phyloP scores from a whole-genome alignment of 179 eudicot species.

The Silene noctiflora region DNA sequence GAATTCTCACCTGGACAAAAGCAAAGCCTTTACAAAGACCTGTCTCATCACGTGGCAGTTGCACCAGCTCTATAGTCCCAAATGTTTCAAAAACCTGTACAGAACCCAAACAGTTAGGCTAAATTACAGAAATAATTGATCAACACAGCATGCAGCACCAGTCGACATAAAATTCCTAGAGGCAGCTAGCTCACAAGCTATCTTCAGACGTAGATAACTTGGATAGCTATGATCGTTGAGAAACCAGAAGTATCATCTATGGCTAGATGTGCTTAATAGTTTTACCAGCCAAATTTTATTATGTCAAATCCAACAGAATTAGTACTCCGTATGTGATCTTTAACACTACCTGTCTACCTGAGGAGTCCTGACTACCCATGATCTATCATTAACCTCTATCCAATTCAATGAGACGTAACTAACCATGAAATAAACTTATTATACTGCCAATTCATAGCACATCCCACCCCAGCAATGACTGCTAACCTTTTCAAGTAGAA shows the following conservation, averaged over 20 bases:
- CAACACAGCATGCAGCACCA: neutral
- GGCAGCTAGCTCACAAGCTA: neutral
- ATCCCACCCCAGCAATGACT: neutral
- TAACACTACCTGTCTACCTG: slow-evolving; percentile 4
- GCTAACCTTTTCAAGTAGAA: neutral
- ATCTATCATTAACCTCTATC: neutral
- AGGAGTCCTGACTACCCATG: neutral
- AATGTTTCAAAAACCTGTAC: slow-evolving; percentile 86
- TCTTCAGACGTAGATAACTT: neutral
- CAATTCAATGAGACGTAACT: neutral
- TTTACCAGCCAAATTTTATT: neutral
- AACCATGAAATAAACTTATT: neutral
- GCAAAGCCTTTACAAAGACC: slow-evolving; percentile 93
- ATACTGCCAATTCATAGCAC: neutral
- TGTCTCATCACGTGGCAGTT: slow-evolving; percentile 75
- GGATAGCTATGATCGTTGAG: neutral
- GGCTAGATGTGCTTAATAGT: neutral
- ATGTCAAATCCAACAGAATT: neutral
- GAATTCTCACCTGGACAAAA: slow-evolving; percentile 70
- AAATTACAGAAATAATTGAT: neutral
- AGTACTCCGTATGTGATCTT: neutral
- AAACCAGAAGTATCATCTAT: neutral
- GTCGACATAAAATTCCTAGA: slow-evolving; percentile 1
- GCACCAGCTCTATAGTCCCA: slow-evolving; percentile 88
- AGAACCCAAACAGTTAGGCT: neutral